Base-by-base conservation (phyloP, 768 basidiomycete genomes). In the Calocera cornea region DNA sequence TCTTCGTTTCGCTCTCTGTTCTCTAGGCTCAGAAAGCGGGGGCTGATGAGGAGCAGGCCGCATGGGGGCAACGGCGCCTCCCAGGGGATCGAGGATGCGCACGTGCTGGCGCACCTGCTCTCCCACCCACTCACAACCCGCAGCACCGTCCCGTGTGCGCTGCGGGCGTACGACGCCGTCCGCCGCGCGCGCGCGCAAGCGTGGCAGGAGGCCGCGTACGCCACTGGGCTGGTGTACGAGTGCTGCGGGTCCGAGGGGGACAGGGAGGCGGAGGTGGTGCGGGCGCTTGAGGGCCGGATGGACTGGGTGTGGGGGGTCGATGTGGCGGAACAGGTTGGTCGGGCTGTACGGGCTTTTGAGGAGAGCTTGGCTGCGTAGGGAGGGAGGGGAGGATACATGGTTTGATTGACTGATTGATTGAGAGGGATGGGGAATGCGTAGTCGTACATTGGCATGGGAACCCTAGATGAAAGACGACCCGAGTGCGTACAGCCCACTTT, bases 21-120 rank as follows among this genome's bases (percentile, higher is more conserved):
- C 34, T 1, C 36, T 19, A 17, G 2, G 16, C 22, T 16, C 36
- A 22, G 33, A 1, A n/a, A 12, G 41, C 2, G 41, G 54, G n/a
- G 82, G 81, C 81, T 0, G 81, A 83, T 72, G 81, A 78, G 0
- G 81, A 81, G 44, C 24, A 74, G 78, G 2, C 81, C 81, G 0
- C 77, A 82, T 69, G 76, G 80, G 71, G 82, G 80, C 0, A 78
- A 80, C 0, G 82, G 83, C 1, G 83, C 81, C 1, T 80, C 81
- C 2, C 81, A 82, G 65, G 82, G 82, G 0, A 78, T 83, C n/a
- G 83, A 71, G 65, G 79, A 79, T 63, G 75, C 73, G 19, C 72
- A 72, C 65, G 69, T 78, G 14, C 70, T 79, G 34, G 75, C 76
- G 0, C 70, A 71, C 0, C 66, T 78, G 29, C 69, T 78, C 16